Evolutionary conservation across 2,329 filamentous ascomycete genomes (phyloP), one percentile per base, ranked within the genome.

Genomic region (Lasiodiplodia hormozganensis): DNA sequence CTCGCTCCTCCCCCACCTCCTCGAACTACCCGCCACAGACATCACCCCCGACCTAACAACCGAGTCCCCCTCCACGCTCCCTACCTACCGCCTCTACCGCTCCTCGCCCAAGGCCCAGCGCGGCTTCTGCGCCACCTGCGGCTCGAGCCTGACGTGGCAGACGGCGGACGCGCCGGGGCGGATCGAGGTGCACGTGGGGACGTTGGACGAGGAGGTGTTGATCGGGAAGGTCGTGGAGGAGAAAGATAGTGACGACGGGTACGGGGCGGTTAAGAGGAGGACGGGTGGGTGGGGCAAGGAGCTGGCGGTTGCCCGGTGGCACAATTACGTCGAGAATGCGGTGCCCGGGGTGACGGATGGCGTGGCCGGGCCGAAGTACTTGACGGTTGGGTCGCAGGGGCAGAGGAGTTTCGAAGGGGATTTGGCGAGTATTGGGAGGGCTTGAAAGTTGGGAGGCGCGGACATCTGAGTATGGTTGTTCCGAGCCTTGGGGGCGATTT

Each of bases 161-260:
- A 69, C 72, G 60, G 53, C 65, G 6, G 53, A 68, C 8, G 62
- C 65, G 38, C 65, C 69, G 3, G 69, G 70, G 10, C 7, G 69
- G 4, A 69, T 72, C 18, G 71, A 74, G 65, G 72, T 75, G 60
- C 74, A 74, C 51, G 67, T 74, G 11, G 74, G 74, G 7, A 71
- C 71, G 16, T 66, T 76, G 43, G 74, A 76, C 54, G 74, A 76
- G 62, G 74, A 75, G 18, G 72, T 74, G 6, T 66, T 76, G 36
- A 67, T 69, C 51, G 74, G 74, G 40, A 69, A 70, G 68, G 54
- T 69, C 28, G 72, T 73, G 23, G 72, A 72, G 58, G 69, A 70
- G 49, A 71, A 71, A 70, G 67, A 72, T 47, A 73, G 74, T 25
- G 25, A 25, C 25, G 25, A 25, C 54, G 74, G 73, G 66, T 66